Evolutionary conservation across 176 grass and related monocot genomes (phyloP), one percentile per base, ranked within the genome.

Genomic region (Leersia perrieri): DNA sequence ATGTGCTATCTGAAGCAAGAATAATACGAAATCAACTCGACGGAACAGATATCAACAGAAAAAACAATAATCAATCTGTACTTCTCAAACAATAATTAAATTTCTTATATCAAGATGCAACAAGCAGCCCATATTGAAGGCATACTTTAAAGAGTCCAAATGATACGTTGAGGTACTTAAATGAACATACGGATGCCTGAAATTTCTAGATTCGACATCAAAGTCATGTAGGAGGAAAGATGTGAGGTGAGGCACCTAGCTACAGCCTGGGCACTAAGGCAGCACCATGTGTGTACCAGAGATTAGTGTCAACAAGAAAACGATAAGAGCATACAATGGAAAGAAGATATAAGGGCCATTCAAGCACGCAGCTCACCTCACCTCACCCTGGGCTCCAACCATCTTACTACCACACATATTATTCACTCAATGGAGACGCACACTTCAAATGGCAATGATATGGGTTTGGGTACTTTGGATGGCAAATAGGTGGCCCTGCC

Each of bases 1-100:
- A n/a, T 61, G 47, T 69, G 63, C 22, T 76, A 60, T 60, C 76
- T 31, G 16, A 76, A 41, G 33, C 45, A 60, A 69, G 82, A 69
- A 75, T 25, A 87, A 74, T 66, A 31, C n/a, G 47, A 62, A 47
- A n/a, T 68, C 36, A 75, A 42, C 18, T 40, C 35, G 9, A 62
- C 41, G 64, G 26, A 26, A 76, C 12, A 29, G 14, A 10, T 28
- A 33, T 80, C 39, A 67, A 67, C 58, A 28, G 40, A 38, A 77
- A 16, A 40, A 66, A 53, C 31, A 34, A 80, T 26, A 32, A 39
- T 32, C 41, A 49, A 65, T 72, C 64, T 73, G 11, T 23, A 47
- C 45, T 47, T 45, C 35, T 11, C 9, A 20, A 71, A n/a, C 57
- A 7, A 35, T 47, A 29, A 73, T 18, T 65, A 23, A 75, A 65